Evolutionary conservation across 2,329 filamentous ascomycete genomes (phyloP).

Genomic region (Escovopsis sp.): DNA sequence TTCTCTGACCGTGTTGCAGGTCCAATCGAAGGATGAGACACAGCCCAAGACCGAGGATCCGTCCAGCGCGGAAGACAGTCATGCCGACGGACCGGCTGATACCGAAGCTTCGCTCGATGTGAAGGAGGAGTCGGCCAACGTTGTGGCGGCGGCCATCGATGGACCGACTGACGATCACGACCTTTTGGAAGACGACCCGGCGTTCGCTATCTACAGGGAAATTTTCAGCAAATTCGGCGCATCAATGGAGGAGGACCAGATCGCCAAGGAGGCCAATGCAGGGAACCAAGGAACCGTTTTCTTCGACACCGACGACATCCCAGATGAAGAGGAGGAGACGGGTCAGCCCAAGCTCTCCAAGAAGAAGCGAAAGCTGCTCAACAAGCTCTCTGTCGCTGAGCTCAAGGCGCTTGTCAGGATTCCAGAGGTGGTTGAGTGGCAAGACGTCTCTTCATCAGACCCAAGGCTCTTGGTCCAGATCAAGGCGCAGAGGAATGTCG

Average conservation of each 20-base stretch:
- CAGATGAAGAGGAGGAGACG: conserved; percentile 64
- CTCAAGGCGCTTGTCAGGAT: conserved; percentile 83
- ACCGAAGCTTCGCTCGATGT: conserved; percentile 1
- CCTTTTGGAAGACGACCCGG: conserved; percentile 50
- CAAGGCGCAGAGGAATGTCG: conserved; percentile 88
- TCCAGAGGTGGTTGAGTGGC: conserved; percentile 95
- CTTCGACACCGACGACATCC: conserved; percentile 74
- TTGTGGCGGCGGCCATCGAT: conserved; percentile 25
- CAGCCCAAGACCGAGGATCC: neutral
- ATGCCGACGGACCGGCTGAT: neutral
- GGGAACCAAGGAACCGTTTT: conserved; percentile 75
- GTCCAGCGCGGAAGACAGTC: neutral
- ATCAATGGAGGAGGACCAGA: conserved; percentile 44
- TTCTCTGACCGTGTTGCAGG: neutral
- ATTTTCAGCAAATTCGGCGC: conserved; percentile 70
- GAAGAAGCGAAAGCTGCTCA: conserved; percentile 84
- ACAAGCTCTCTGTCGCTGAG: conserved; percentile 87
- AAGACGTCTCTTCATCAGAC: conserved; percentile 82
- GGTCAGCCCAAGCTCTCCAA: conserved; percentile 66
- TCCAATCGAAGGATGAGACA: neutral
- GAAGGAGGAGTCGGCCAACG: conserved; percentile 16
- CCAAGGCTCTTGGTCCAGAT: conserved; percentile 83
- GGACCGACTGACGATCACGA: conserved; percentile 40
- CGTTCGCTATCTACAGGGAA: conserved; percentile 70
- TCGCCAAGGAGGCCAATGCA: conserved; percentile 48